Evolutionary conservation across 768 basidiomycete species (phyloP).

Genomic region (Nidularia sp.): DNA sequence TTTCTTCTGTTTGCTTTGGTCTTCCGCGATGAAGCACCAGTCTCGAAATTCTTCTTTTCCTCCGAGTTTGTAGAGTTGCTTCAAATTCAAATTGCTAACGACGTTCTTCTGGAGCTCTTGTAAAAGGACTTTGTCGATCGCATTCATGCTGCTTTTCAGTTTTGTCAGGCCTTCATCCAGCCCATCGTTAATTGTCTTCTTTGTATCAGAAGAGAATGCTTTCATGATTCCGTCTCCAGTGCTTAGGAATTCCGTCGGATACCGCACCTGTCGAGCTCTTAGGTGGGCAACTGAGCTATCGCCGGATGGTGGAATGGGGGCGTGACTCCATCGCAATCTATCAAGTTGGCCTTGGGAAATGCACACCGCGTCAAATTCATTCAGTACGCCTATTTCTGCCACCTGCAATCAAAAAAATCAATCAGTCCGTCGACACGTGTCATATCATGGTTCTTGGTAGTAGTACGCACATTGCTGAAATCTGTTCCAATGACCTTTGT

Average conservation of each 20-base stretch:
- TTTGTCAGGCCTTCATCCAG: slow-evolving; percentile 26
- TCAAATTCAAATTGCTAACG: too few relatives aligned
- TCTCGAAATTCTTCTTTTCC: too few relatives aligned
- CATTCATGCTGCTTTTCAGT: slow-evolving; percentile 32
- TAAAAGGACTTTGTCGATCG: slow-evolving; percentile 27
- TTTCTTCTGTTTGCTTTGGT: too few relatives aligned
- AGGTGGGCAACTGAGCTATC: slow-evolving; percentile 20
- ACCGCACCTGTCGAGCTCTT: slow-evolving; percentile 32
- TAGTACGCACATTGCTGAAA: slow-evolving; percentile 32
- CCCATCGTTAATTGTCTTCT: slow-evolving; percentile 24
- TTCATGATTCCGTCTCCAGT: slow-evolving; percentile 25
- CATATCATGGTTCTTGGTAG: too few relatives aligned
- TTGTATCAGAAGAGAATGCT: slow-evolving; percentile 29
- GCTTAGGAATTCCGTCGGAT: slow-evolving; percentile 30
- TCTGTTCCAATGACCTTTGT: slow-evolving; percentile 36
- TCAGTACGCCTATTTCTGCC: slow-evolving; percentile 34
- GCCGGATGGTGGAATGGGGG: slow-evolving; percentile 17
- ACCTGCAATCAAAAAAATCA: slow-evolving; percentile 20
- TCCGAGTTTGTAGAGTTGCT: too few relatives aligned
- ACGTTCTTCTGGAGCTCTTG: slow-evolving; percentile 19
- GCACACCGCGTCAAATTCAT: slow-evolving; percentile 39
- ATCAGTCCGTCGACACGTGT: neutral
- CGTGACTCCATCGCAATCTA: slow-evolving; percentile 22
- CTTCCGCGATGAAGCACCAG: too few relatives aligned
- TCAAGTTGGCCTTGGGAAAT: slow-evolving; percentile 37